Percentiles rank a stretch among this genome's conserved stretches.
Evolutionary conservation across 306 rosid genomes (phyloP).

Genomic region (Carpinus viminea): DNA sequence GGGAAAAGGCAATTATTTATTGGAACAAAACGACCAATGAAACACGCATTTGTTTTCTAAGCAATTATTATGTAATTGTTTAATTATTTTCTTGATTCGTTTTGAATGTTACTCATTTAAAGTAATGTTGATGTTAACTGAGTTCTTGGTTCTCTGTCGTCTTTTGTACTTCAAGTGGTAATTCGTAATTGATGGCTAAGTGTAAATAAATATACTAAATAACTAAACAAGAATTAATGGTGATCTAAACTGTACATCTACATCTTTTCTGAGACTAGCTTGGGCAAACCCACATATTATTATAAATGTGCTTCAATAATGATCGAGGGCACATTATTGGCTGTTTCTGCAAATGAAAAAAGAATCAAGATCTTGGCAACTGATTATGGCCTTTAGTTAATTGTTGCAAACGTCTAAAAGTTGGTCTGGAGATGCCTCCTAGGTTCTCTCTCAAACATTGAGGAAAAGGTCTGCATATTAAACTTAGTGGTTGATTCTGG

Average conservation of each 20-base stretch:
- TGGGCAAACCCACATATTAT: slow-evolving; percentile 40
- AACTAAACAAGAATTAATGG: neutral
- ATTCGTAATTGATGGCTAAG: too few relatives aligned
- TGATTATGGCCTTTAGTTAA: neutral
- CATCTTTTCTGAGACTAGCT: neutral
- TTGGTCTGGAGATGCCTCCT: too few relatives aligned
- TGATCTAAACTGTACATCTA: neutral
- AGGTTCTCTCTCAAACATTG: too few relatives aligned
- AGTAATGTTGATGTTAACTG: neutral
- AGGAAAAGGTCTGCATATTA: too few relatives aligned
- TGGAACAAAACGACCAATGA: too few relatives aligned
- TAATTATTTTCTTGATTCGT: neutral
- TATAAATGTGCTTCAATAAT: slow-evolving; percentile 37
- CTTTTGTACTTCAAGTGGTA: neutral
- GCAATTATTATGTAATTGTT: neutral
- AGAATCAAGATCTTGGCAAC: slow-evolving; percentile 45
- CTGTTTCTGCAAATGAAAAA: slow-evolving; percentile 45
- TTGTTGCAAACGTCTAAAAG: too few relatives aligned
- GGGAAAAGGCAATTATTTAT: too few relatives aligned
- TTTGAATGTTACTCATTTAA: slow-evolving; percentile 14
- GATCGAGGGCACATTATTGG: slow-evolving; percentile 41
- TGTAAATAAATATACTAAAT: neutral
- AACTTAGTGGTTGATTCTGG: too few relatives aligned
- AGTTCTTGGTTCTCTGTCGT: neutral
- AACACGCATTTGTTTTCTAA: too few relatives aligned